Conservation (phyloP, 257 asterid genomes). For the Thymus quinquecostatus region DNA sequence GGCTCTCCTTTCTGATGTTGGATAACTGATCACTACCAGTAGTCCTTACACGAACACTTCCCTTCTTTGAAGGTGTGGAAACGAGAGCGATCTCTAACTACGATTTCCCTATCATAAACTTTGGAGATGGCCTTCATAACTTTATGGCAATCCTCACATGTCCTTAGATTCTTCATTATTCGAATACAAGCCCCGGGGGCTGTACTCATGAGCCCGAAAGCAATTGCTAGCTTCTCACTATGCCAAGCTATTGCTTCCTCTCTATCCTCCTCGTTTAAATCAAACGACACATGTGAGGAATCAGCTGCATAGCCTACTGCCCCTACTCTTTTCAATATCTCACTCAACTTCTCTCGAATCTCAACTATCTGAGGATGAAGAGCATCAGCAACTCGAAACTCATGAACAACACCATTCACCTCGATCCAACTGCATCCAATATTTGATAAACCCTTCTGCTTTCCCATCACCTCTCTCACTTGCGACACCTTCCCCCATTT, state of each 20-base stretch:
- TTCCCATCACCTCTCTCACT: conserved; percentile 48
- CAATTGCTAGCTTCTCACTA: conserved; percentile 68
- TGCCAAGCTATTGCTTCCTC: conserved; percentile 72
- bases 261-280: conserved; percentile 63
- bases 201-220: conserved; percentile 57
- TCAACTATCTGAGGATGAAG: conserved; percentile 55
- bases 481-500: conserved; percentile 66
- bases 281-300: conserved; percentile 56
- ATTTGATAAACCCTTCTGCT: conserved; percentile 44
- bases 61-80: conserved; percentile 59
- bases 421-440: conserved; percentile 82
- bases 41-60: conserved; percentile 62
- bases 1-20: neutral
- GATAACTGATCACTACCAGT: conserved; percentile 44
- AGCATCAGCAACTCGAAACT: conserved; percentile 70
- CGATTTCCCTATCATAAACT: conserved; percentile 60
- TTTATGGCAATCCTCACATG: conserved; percentile 67
- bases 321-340: conserved; percentile 46
- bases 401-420: conserved; percentile 54
- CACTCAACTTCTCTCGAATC: conserved; percentile 49
- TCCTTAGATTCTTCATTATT: conserved; percentile 61
- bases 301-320: conserved; percentile 54
- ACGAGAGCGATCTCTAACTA: conserved; percentile 61
- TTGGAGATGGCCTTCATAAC: conserved; percentile 57
- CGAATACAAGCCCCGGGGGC: conserved; percentile 38